These are phyloP conservation scores for Escallonia herrerae DNA, from an alignment of 129 eudicot species.

Conservation along the genomic window DNA sequence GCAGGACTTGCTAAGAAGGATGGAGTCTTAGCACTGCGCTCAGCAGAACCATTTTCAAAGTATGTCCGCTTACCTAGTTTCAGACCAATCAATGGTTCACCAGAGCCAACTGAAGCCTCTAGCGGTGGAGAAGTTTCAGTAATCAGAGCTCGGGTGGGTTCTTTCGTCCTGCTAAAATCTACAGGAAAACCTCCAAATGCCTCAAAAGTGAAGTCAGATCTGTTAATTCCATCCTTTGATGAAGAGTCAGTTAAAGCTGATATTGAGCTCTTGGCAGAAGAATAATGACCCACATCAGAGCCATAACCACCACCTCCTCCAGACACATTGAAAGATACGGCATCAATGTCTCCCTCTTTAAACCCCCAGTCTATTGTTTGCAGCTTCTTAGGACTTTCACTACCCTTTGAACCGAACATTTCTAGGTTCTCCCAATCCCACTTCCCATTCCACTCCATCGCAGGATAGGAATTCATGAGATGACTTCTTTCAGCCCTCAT, in stretches of 20 bases:
- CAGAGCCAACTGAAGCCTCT: conserved; percentile 65
- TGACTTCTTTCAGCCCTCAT: conserved; percentile 5
- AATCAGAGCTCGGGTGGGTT: conserved; percentile 26
- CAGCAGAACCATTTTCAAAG: conserved; percentile 50
- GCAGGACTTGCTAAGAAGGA: conserved; percentile 29
- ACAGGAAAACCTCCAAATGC: conserved; percentile 25
- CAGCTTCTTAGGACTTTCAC: conserved; percentile 51
- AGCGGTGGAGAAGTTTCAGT: conserved; percentile 35
- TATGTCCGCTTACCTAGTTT: conserved; percentile 82
- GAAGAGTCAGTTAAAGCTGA: conserved; percentile 83
- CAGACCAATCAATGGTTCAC: conserved; percentile 59
- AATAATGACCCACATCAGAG: conserved; percentile 46
- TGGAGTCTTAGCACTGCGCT: conserved; percentile 28
- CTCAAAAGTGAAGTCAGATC: conserved; percentile 38
- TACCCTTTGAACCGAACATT: conserved; percentile 42
- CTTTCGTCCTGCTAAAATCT: conserved; percentile 32
- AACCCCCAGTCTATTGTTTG: conserved; percentile 52
- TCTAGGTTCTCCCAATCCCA: conserved; percentile 78
- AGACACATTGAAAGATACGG: conserved; percentile 51
- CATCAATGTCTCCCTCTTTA: conserved; percentile 48
- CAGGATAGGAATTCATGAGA: conserved; percentile 23
- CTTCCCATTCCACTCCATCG: conserved; percentile 74
- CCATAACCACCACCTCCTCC: conserved; percentile 42
- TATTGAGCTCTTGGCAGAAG: conserved; percentile 67
- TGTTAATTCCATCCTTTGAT: conserved; percentile 33